These are phyloP conservation scores for Venturia asperata DNA, from an alignment of 2,329 filamentous ascomycete genomes.

Conservation along the genomic window DNA sequence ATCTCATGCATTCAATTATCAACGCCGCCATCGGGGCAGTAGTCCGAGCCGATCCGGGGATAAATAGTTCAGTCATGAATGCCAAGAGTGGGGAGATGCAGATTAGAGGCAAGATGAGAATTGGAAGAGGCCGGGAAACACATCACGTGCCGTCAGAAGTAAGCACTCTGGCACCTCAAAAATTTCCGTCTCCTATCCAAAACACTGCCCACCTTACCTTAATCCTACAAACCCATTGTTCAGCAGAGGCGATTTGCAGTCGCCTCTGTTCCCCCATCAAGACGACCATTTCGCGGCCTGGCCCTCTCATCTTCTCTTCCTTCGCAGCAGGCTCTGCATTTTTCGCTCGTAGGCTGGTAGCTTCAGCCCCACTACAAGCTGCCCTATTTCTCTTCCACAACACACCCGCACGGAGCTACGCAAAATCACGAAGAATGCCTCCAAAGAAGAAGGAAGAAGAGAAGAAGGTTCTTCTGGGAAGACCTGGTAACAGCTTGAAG, in stretches of 20 bases:
- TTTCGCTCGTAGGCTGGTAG: background rate
- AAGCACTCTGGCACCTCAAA: no score
- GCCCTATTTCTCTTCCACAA: constrained; percentile 3
- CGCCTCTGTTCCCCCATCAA: constrained; percentile 10
- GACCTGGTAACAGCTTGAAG: constrained; percentile 97
- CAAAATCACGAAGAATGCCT: constrained; percentile 68
- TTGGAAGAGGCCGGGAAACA: no score
- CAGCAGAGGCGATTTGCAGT: constrained; percentile 10
- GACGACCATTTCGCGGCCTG: background rate
- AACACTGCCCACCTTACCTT: background rate
- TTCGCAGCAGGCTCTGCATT: constrained; percentile 42
- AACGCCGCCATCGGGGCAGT: background rate
- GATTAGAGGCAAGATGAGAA: background rate
- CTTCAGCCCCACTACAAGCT: constrained; percentile 6
- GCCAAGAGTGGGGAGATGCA: background rate
- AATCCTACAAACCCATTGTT: background rate
- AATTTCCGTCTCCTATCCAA: background rate
- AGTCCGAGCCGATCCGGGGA: background rate
- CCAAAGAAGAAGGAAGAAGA: constrained; percentile 89
- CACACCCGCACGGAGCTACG: constrained; percentile 34
- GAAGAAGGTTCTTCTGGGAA: constrained; percentile 93
- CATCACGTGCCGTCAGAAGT: background rate
- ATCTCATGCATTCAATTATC: background rate
- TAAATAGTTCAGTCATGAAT: background rate
- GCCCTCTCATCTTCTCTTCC: constrained; percentile 15